A percentile compares a stretch with the other conserved stretches of the same genome.
These are phyloP conservation scores for Alternaria sp. DNA, from an alignment of 2,329 filamentous ascomycete species.

Conservation along the genomic window DNA sequence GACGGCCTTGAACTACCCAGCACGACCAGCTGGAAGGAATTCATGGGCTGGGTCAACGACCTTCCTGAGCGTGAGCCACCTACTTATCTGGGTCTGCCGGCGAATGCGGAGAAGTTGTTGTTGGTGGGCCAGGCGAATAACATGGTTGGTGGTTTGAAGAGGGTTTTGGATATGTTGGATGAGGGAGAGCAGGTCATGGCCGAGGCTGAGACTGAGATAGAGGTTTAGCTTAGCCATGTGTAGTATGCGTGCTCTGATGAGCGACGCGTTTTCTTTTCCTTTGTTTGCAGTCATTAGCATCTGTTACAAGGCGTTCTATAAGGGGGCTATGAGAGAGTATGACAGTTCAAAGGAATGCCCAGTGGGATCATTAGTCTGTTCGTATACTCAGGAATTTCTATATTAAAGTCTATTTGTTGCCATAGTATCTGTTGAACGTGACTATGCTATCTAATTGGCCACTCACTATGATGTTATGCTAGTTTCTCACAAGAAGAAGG, in stretches of 20 bases:
- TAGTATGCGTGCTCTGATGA: background rate
- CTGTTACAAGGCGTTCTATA: background rate
- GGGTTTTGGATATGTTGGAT: conserved; percentile 86
- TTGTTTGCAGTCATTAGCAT: background rate
- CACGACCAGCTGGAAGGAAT: conserved; percentile 83
- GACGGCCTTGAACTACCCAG: conserved; percentile 76
- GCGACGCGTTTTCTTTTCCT: background rate
- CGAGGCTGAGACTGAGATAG: conserved; percentile 56
- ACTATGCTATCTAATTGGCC: background rate
- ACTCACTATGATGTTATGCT: background rate
- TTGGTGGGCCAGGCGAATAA: conserved; percentile 86
- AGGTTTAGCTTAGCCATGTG: background rate
- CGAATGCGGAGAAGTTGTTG: conserved; percentile 94
- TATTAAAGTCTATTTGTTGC: background rate
- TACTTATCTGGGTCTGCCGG: conserved; percentile 90
- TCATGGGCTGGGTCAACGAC: conserved; percentile 88
- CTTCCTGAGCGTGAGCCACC: conserved; percentile 95
- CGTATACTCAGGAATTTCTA: background rate
- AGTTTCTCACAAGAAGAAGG: background rate
- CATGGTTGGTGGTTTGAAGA: conserved; percentile 83
- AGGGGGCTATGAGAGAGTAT: background rate
- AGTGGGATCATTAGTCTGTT: background rate
- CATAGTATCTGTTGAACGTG: background rate
- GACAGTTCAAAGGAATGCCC: background rate
- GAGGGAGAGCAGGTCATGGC: conserved; percentile 91